Evolutionary conservation across 257 asterid species (phyloP).

Genomic region (Penstemon newberryi): DNA sequence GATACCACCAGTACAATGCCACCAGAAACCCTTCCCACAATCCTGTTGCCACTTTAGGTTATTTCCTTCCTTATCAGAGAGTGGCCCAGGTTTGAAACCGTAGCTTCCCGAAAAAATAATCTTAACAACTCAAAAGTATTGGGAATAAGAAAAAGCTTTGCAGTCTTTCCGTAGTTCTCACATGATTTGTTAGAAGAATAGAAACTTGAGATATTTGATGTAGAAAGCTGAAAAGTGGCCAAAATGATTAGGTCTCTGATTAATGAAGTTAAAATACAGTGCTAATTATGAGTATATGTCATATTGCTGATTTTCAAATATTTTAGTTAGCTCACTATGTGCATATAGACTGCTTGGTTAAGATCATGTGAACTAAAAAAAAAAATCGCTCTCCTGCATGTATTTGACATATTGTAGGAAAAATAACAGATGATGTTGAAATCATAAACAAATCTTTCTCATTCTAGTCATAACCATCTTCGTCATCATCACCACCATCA

Average conservation of each 20-base stretch:
- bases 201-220: neutral
- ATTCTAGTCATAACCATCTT: no score
- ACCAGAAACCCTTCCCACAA: no score
- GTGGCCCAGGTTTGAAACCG: no score
- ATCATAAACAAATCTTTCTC: neutral
- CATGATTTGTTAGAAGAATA: neutral
- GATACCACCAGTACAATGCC: no score
- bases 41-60: no score
- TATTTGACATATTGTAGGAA: neutral
- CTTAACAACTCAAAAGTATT: neutral
- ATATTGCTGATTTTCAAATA: neutral
- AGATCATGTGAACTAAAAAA: no score
- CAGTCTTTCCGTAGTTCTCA: neutral
- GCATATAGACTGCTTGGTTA: neutral
- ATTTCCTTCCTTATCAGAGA: no score
- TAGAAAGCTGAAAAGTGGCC: neutral
- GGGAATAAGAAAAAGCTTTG: neutral
- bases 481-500: no score
- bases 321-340: neutral
- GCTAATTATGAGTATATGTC: neutral
- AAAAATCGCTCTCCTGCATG: neutral
- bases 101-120: no score
- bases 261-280: neutral
- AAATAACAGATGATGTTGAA: neutral
- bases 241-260: neutral